phyloP scores from a whole-genome alignment of 805 yeast species.

The Saturnispora dispora region DNA sequence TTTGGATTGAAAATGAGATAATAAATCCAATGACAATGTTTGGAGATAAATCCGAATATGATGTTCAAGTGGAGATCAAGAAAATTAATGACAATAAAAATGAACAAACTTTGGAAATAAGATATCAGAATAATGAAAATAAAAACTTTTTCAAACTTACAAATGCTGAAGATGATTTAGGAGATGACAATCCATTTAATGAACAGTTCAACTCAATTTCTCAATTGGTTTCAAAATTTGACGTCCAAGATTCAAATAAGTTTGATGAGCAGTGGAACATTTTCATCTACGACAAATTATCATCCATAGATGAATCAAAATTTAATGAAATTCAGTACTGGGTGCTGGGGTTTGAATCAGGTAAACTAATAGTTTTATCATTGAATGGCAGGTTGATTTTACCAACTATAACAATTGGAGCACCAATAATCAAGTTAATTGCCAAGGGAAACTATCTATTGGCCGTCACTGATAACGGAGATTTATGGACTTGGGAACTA shows the following conservation, averaged over 20 bases:
- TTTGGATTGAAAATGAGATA: conserved; percentile 19
- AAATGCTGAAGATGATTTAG: neutral
- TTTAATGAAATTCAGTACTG: conserved; percentile 41
- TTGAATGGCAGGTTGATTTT: conserved; percentile 37
- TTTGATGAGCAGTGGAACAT: conserved; percentile 30
- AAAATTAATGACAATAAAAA: conserved; percentile 12
- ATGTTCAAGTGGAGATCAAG: conserved; percentile 11
- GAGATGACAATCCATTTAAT: conserved; percentile 10
- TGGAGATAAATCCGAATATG: conserved; percentile 25
- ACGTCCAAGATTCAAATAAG: neutral
- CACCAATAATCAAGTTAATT: conserved; percentile 32
- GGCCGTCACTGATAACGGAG: conserved; percentile 42
- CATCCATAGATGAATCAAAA: conserved; percentile 26
- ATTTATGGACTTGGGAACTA: conserved; percentile 42
- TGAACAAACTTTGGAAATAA: conserved; percentile 15
- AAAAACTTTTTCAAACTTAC: conserved; percentile 19
- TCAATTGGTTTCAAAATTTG: conserved; percentile 12
- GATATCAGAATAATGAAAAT: conserved; percentile 12
- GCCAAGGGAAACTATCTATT: conserved; percentile 29
- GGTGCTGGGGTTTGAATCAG: conserved; percentile 50
- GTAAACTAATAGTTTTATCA: conserved; percentile 39
- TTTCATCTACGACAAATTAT: conserved; percentile 33
- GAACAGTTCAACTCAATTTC: conserved; percentile 31
- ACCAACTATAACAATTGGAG: conserved; percentile 47
- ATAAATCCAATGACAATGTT: conserved; percentile 22